Evolutionary conservation across 2,329 filamentous ascomycete genomes (phyloP).

Genomic region (Lecanosticta acicola): DNA sequence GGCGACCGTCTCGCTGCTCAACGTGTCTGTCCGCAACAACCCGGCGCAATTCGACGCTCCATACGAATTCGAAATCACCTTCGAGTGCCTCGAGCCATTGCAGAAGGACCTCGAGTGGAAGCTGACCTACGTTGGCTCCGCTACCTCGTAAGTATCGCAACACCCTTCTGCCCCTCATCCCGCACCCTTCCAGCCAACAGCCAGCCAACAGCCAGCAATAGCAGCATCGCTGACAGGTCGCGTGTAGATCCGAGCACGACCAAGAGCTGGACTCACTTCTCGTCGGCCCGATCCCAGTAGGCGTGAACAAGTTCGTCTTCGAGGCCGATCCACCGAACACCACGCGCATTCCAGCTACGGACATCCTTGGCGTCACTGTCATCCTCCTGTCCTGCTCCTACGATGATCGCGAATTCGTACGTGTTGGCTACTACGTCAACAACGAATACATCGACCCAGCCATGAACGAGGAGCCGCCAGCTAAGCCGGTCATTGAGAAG

Average conservation of each 20-base stretch:
- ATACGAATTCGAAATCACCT: slow-evolving; percentile 98
- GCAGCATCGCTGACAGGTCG: slow-evolving; percentile 8
- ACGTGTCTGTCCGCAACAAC: slow-evolving; percentile 95
- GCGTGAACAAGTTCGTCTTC: slow-evolving; percentile 98
- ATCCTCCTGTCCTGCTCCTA: slow-evolving; percentile 95
- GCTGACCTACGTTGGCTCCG: slow-evolving; percentile 95
- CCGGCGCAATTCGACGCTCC: slow-evolving; percentile 87
- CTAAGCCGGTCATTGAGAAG: slow-evolving; percentile 88
- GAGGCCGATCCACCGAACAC: slow-evolving; percentile 91
- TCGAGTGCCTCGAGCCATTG: slow-evolving; percentile 90
- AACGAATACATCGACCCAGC: slow-evolving; percentile 96
- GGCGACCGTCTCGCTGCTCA: slow-evolving; percentile 94
- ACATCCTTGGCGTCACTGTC: slow-evolving; percentile 95
- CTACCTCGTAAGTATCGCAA: slow-evolving; percentile 71
- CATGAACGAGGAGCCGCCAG: slow-evolving; percentile 78
- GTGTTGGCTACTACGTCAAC: slow-evolving; percentile 98
- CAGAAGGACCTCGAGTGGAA: slow-evolving; percentile 99
- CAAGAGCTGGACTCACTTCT: slow-evolving; percentile 96
- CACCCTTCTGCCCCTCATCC: neutral
- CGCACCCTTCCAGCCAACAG: no score
- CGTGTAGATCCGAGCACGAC: slow-evolving; percentile 79
- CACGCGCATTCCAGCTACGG: slow-evolving; percentile 82
- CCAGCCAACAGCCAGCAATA: no score
- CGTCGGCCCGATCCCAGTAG: slow-evolving; percentile 93
- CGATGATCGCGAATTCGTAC: slow-evolving; percentile 92